Evolutionary conservation across 768 basidiomycete species (phyloP).

Genomic region (Aureoboletus auriporus): DNA sequence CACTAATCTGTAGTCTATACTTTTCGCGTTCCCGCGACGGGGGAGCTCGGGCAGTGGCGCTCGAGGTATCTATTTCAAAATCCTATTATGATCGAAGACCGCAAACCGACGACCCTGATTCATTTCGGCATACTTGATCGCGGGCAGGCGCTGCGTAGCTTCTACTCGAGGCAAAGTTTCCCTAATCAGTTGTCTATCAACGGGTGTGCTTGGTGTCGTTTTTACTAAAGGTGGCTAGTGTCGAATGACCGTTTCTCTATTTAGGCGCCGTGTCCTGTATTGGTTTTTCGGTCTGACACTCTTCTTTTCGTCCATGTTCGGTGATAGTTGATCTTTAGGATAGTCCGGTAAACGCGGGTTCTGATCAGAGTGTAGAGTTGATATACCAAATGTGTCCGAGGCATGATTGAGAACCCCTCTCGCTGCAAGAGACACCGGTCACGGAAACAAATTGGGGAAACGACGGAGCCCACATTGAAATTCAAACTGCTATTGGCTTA

Average conservation of each 20-base stretch:
- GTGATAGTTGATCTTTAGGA: conserved; percentile 1
- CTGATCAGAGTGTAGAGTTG: not conserved
- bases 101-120: conserved; percentile 22
- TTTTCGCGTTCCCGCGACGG: conserved; percentile 1
- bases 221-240: conserved; percentile 1
- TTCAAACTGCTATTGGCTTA: not conserved
- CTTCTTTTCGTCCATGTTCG: conserved; percentile 3
- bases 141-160: conserved; percentile 9
- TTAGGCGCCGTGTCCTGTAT: not conserved
- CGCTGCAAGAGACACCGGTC: too few species aligned
- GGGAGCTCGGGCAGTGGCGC: not conserved
- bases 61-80: conserved; percentile 4
- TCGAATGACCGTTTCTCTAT: not conserved
- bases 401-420: too few species aligned
- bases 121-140: conserved; percentile 25
- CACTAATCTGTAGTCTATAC: not conserved
- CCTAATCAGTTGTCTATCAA: conserved; percentile 11
- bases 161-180: conserved; percentile 15
- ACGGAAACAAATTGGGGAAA: too few species aligned
- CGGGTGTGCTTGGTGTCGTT: not conserved
- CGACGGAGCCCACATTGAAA: too few species aligned
- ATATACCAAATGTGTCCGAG: not conserved
- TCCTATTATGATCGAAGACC: not conserved
- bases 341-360: conserved; percentile 5
- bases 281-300: not conserved